A percentile compares a stretch with the other conserved stretches of the same genome.
phyloP scores from a whole-genome alignment of 2,329 filamentous ascomycete genomes.

The Tolypocladium album region DNA sequence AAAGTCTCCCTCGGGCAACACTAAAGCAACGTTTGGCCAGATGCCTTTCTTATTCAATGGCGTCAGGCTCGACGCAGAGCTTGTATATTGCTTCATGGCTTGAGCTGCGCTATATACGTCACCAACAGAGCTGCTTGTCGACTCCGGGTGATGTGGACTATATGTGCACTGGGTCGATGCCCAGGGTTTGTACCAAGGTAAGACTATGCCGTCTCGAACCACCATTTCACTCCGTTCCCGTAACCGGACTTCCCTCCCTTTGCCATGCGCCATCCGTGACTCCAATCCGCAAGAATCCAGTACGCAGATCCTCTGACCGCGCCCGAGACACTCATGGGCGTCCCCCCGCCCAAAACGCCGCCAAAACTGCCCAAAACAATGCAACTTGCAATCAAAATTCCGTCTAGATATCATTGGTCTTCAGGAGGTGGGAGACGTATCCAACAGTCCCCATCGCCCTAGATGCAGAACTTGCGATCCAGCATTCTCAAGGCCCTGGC shows the following conservation, averaged over 20 bases:
- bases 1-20: neutral
- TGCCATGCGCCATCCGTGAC: neutral
- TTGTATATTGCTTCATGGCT: neutral
- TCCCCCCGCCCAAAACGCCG: neutral
- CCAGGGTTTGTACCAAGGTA: neutral
- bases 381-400: neutral
- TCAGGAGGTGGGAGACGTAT: neutral
- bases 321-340: neutral
- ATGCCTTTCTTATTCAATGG: neutral
- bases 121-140: neutral
- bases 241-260: neutral
- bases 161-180: neutral
- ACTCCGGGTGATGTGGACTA: neutral
- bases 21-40: neutral
- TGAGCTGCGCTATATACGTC: neutral
- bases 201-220: neutral
- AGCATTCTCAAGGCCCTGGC: conserved; percentile 54
- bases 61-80: neutral
- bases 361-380: neutral
- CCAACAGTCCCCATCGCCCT: neutral
- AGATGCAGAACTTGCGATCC: conserved; percentile 43
- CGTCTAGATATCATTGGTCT: neutral
- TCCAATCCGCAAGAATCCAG: neutral
- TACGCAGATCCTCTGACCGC: neutral
- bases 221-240: neutral